These are phyloP conservation scores for Aspergillus conjunctus DNA, from an alignment of 495 filamentous ascomycete genomes.

Conservation along the genomic window DNA sequence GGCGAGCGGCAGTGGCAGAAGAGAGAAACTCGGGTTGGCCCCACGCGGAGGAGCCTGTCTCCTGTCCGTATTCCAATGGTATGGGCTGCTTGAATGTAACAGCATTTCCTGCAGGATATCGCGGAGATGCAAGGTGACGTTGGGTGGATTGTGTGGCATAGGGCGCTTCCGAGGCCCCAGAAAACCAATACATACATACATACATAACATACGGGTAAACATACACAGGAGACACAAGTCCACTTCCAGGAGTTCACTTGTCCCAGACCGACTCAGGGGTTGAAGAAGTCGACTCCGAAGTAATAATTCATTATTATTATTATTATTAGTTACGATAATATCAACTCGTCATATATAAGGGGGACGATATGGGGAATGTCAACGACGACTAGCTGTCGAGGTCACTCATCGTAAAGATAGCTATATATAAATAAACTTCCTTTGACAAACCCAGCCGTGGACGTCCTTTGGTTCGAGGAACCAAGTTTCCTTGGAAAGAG, in stretches of 20 bases:
- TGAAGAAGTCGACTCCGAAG: background rate
- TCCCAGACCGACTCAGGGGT: constrained; percentile 2
- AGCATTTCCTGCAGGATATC: constrained; percentile 9
- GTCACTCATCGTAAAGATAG: too few species aligned
- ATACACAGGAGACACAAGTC: background rate
- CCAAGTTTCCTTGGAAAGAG: background rate
- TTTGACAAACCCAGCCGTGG: too few species aligned
- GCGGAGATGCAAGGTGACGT: background rate
- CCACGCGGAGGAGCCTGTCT: constrained; percentile 15
- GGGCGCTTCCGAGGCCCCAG: background rate
- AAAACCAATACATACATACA: constrained; percentile 14
- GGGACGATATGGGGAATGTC: background rate
- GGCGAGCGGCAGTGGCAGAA: constrained; percentile 15
- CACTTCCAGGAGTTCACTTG: background rate
- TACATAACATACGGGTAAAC: background rate
- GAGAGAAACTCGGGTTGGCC: background rate
- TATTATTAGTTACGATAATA: too few species aligned
- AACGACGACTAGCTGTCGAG: background rate
- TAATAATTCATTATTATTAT: background rate
- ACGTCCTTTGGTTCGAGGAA: too few species aligned
- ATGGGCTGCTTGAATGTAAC: background rate
- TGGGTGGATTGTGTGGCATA: background rate
- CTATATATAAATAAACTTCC: too few species aligned
- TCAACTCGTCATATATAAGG: too few species aligned
- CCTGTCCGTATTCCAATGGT: background rate